These are phyloP conservation scores for Strobilomyces confusus DNA, from an alignment of 768 basidiomycete species.

Conservation along the genomic window DNA sequence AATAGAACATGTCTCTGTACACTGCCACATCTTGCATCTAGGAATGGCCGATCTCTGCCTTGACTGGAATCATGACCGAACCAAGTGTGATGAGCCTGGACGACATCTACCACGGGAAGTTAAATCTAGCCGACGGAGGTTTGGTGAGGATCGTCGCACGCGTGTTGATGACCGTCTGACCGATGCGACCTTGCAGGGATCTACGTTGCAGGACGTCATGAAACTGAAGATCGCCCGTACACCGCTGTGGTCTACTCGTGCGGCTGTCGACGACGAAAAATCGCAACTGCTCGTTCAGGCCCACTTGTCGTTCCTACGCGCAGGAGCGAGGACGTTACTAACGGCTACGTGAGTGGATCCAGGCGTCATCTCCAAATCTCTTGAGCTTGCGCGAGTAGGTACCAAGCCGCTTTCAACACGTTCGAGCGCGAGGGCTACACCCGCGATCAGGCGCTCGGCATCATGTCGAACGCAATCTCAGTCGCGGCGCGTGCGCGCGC, in stretches of 20 bases:
- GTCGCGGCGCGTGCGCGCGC: constrained; percentile 47
- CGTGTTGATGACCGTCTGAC: not conserved
- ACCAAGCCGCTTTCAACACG: constrained; percentile 59
- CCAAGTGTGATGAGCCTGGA: not conserved
- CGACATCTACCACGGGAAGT: constrained; percentile 8
- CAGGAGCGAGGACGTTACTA: constrained; percentile 62
- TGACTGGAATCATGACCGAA: not conserved
- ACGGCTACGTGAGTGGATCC: constrained; percentile 56
- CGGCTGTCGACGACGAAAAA: constrained; percentile 50
- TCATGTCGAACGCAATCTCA: constrained; percentile 52
- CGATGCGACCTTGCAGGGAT: constrained; percentile 45
- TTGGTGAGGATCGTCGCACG: constrained; percentile 33
- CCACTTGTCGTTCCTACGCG: constrained; percentile 59
- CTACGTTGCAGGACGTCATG: constrained; percentile 52
- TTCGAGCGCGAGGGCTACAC: constrained; percentile 51
- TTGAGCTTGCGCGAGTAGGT: constrained; percentile 36
- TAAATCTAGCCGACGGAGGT: constrained; percentile 22
- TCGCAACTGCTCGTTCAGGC: constrained; percentile 43
- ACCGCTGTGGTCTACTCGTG: constrained; percentile 70
- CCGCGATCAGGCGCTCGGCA: constrained; percentile 35
- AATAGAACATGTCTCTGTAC: constrained; percentile 10
- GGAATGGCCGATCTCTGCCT: not conserved
- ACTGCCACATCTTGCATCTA: not conserved
- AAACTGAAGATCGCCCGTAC: constrained; percentile 45
- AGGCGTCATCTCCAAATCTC: not conserved